Percentiles rank a stretch among this genome's conserved stretches.
These are phyloP conservation scores for Septoria linicola DNA, from an alignment of 2,329 filamentous ascomycete genomes.

Conservation along the genomic window DNA sequence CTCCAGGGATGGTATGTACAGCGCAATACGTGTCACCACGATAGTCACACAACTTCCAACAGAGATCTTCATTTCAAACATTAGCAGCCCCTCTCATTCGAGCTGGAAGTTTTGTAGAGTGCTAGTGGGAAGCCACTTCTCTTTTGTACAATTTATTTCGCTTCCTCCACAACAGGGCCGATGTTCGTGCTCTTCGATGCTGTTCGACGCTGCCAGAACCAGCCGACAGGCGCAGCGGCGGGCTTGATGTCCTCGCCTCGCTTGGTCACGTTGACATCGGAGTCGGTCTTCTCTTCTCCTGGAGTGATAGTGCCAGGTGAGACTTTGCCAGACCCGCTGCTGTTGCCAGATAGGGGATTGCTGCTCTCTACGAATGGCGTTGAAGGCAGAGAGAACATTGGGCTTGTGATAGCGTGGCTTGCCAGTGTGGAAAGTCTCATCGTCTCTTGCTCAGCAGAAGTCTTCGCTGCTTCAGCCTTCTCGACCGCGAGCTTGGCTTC, in stretches of 20 bases:
- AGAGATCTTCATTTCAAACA: slow-evolving; percentile 13
- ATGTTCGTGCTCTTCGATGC: slow-evolving; percentile 27
- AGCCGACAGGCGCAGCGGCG: slow-evolving; percentile 26
- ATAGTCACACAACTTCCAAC: too few species aligned
- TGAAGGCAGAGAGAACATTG: slow-evolving; percentile 24
- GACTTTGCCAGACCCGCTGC: background rate
- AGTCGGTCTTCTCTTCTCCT: slow-evolving; percentile 21
- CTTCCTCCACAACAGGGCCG: slow-evolving; percentile 10
- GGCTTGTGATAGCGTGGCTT: slow-evolving; percentile 14
- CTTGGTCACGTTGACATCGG: slow-evolving; percentile 20
- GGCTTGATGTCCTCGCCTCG: slow-evolving; percentile 20
- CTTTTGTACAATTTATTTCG: slow-evolving; percentile 2
- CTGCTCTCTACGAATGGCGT: slow-evolving; percentile 20
- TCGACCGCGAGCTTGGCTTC: slow-evolving; percentile 25
- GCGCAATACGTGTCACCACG: too few species aligned
- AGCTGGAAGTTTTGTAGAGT: slow-evolving; percentile 1
- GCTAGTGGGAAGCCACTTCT: background rate
- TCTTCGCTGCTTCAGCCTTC: slow-evolving; percentile 21
- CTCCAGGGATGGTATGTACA: slow-evolving; percentile 14
- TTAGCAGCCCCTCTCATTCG: slow-evolving; percentile 3
- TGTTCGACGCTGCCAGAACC: slow-evolving; percentile 38
- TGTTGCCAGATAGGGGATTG: slow-evolving; percentile 6
- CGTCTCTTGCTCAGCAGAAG: slow-evolving; percentile 17
- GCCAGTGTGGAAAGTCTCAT: slow-evolving; percentile 7
- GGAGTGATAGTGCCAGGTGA: slow-evolving; percentile 13